phyloP scores from a whole-genome alignment of 2,329 filamentous ascomycete genomes.

The Beauveria asiatica region DNA sequence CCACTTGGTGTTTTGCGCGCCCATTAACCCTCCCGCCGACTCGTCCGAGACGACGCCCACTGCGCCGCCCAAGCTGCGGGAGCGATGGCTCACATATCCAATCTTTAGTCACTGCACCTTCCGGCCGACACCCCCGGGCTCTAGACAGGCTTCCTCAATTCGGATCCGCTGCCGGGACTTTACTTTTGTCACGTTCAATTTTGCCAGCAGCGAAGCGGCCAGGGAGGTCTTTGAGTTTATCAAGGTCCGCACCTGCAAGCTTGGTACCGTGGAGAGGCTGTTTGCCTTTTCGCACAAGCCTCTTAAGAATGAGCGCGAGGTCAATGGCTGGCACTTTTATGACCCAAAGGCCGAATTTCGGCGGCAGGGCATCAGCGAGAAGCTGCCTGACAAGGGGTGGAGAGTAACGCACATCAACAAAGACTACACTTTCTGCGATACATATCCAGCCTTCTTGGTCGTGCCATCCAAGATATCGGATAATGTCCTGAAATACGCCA shows the following conservation, averaged over 20 bases:
- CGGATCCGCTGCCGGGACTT: constrained; percentile 89
- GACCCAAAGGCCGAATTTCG: constrained; percentile 78
- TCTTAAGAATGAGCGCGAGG: constrained; percentile 59
- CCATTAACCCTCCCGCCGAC: constrained; percentile 23
- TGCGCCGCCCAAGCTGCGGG: constrained; percentile 35
- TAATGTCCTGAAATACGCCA: constrained; percentile 90
- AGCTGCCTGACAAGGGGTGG: constrained; percentile 74
- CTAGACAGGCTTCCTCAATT: constrained; percentile 69
- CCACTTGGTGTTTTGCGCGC: constrained; percentile 48
- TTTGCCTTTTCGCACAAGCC: constrained; percentile 85
- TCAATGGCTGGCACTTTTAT: constrained; percentile 79
- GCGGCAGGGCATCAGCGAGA: constrained; percentile 77
- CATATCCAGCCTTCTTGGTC: constrained; percentile 77
- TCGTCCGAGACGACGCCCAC: constrained; percentile 18
- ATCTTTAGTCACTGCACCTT: constrained; percentile 78
- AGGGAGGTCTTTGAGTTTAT: constrained; percentile 85
- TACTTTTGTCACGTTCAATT: constrained; percentile 86
- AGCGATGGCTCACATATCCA: constrained; percentile 91
- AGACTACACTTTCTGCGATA: constrained; percentile 85
- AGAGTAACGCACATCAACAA: constrained; percentile 82
- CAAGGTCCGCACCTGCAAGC: constrained; percentile 67
- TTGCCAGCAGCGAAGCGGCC: constrained; percentile 63
- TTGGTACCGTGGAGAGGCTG: constrained; percentile 77
- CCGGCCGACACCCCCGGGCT: constrained; percentile 61
- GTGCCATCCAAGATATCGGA: constrained; percentile 92